phyloP scores from a whole-genome alignment of 2,329 filamentous ascomycete species.

The Fusarium euwallaceae region DNA sequence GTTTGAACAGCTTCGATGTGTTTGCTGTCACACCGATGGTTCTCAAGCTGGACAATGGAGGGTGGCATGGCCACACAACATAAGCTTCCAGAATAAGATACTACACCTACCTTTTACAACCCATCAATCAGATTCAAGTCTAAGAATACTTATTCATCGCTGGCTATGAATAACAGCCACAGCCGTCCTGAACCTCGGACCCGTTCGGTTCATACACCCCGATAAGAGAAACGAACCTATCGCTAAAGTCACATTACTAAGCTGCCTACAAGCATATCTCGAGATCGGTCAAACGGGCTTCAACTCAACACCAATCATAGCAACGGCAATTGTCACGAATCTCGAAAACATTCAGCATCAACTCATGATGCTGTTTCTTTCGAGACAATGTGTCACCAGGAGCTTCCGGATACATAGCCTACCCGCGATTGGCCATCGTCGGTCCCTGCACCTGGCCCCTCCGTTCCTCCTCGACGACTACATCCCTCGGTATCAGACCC shows the following conservation, averaged over 20 bases:
- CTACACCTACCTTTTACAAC: neutral
- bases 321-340: slow-evolving; percentile 39
- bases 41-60: neutral
- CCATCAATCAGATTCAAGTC: neutral
- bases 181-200: neutral
- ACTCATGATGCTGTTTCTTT: slow-evolving; percentile 30
- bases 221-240: neutral
- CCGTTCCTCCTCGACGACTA: slow-evolving; percentile 82
- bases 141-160: no score
- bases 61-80: neutral
- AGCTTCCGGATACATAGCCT: neutral
- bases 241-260: slow-evolving; percentile 21
- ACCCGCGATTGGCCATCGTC: slow-evolving; percentile 11
- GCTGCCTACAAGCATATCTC: slow-evolving; percentile 6
- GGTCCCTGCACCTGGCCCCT: slow-evolving; percentile 66
- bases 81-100: neutral
- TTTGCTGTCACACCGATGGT: neutral
- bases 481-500: slow-evolving; percentile 76
- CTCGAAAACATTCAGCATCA: slow-evolving; percentile 20
- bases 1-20: neutral
- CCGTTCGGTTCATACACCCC: neutral
- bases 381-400: slow-evolving; percentile 10
- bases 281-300: neutral
- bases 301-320: slow-evolving; percentile 42
- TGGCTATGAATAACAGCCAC: neutral